These are phyloP conservation scores for Caloboletus inedulis DNA, from an alignment of 1,284 basidiomycete species.

Conservation along the genomic window DNA sequence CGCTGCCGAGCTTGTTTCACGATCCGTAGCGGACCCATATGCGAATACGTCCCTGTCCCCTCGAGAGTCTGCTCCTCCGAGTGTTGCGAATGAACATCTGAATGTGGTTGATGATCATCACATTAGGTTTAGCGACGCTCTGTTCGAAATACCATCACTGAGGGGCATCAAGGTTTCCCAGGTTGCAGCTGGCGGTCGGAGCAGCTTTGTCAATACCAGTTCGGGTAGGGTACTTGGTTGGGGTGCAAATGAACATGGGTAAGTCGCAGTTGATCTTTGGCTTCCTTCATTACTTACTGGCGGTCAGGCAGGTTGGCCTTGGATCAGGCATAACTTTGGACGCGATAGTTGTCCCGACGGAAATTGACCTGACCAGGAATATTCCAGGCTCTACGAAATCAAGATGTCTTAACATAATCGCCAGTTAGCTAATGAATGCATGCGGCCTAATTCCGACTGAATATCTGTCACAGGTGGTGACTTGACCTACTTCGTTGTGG, in stretches of 20 bases:
- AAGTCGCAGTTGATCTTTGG: constrained; percentile 16
- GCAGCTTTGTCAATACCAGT: constrained; percentile 69
- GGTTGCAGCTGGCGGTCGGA: constrained; percentile 71
- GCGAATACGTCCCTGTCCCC: constrained; percentile 41
- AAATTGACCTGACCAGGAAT: constrained; percentile 70
- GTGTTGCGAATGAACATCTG: constrained; percentile 33
- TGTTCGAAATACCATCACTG: constrained; percentile 83
- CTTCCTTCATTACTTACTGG: constrained; percentile 2
- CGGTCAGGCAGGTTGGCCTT: constrained; percentile 74
- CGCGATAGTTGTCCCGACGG: constrained; percentile 80
- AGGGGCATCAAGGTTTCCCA: constrained; percentile 63
- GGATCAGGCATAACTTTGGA: constrained; percentile 68
- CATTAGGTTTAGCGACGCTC: constrained; percentile 67
- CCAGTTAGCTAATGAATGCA: constrained; percentile 46
- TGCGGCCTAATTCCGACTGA: constrained; percentile 9
- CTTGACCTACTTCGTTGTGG: constrained; percentile 75
- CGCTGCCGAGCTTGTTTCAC: constrained; percentile 60
- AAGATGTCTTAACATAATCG: constrained; percentile 63
- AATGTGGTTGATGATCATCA: constrained; percentile 43
- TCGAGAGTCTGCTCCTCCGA: constrained; percentile 23
- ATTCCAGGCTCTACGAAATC: constrained; percentile 54
- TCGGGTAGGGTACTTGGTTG: constrained; percentile 83
- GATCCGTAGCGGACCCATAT: constrained; percentile 51
- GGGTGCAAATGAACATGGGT: constrained; percentile 86
- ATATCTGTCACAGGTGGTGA: constrained; percentile 56